phyloP scores from a whole-genome alignment of 2,329 filamentous ascomycete genomes.

The Ophiostoma sp. region DNA sequence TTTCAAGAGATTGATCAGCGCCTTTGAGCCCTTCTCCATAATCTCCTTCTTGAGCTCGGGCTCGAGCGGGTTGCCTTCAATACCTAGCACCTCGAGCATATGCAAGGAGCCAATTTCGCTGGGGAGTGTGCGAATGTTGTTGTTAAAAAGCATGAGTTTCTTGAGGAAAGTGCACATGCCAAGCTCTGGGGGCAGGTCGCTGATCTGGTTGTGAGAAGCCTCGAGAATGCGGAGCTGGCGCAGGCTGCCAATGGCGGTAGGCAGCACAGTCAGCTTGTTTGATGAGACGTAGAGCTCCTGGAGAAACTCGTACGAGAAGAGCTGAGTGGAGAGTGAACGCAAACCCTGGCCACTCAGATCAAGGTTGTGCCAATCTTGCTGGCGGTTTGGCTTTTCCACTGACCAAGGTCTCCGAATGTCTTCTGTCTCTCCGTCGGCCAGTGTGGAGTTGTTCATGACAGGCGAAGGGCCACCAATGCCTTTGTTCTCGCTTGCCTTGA shows the following conservation, averaged over 20 bases:
- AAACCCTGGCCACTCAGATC: conserved; percentile 96
- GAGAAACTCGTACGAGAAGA: conserved; percentile 86
- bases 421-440: conserved; percentile 50
- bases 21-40: conserved; percentile 80
- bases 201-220: conserved; percentile 80
- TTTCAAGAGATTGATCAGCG: conserved; percentile 73
- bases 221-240: conserved; percentile 79
- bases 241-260: conserved; percentile 73
- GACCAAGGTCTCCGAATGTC: conserved; percentile 55
- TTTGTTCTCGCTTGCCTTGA: conserved; percentile 65
- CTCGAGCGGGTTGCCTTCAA: conserved; percentile 85
- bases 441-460: conserved; percentile 44
- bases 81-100: conserved; percentile 79
- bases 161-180: conserved; percentile 95
- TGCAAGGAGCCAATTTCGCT: conserved; percentile 85
- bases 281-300: conserved; percentile 89
- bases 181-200: conserved; percentile 77
- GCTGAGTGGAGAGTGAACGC: conserved; percentile 67
- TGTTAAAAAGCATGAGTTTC: conserved; percentile 82
- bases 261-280: conserved; percentile 80
- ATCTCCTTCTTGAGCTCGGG: conserved; percentile 73
- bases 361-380: conserved; percentile 86
- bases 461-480: conserved; percentile 55
- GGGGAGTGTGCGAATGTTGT: conserved; percentile 75
- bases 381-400: conserved; percentile 61